Percentiles rank a stretch among this genome's conserved stretches.
phyloP scores from a whole-genome alignment of 192 early-diverging fungal genomes.

The Coemansia nantahalensis region DNA sequence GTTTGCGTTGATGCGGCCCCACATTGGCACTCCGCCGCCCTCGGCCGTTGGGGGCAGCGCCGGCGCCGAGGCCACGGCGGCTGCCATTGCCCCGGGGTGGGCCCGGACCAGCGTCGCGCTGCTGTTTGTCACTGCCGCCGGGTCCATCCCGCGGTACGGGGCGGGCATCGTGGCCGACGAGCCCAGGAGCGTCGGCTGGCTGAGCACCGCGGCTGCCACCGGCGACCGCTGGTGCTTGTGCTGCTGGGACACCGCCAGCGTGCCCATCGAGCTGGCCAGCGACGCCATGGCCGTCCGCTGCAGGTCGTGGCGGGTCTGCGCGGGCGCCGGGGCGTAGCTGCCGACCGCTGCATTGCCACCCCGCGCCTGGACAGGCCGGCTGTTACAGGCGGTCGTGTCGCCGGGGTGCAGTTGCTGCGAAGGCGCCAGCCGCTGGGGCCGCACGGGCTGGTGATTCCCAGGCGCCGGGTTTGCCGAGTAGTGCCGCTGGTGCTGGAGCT shows the following conservation, averaged over 20 bases:
- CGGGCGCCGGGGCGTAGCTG: neutral
- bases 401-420: too few species aligned
- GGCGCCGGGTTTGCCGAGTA: constrained; percentile 3
- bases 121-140: constrained; percentile 4
- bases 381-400: too few species aligned
- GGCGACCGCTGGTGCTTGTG: constrained; percentile 1
- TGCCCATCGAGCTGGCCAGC: constrained; percentile 36
- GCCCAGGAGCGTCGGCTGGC: constrained; percentile 6
- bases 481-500: constrained; percentile 34
- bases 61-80: neutral
- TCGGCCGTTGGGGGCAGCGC: neutral
- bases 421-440: neutral
- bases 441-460: neutral
- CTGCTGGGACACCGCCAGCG: constrained; percentile 19
- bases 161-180: constrained; percentile 11
- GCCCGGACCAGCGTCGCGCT: constrained; percentile 1
- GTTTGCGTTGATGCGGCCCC: constrained; percentile 12
- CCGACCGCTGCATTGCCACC: too few species aligned
- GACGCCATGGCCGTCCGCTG: constrained; percentile 20
- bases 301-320: neutral
- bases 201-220: neutral
- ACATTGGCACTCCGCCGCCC: constrained; percentile 6
- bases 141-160: constrained; percentile 11
- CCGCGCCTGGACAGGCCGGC: too few species aligned
- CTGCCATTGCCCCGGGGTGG: neutral